Evolutionary conservation across 1,284 basidiomycete species (phyloP), one percentile per base, ranked within the genome.

Genomic region (Moesziomyces antarcticus): DNA sequence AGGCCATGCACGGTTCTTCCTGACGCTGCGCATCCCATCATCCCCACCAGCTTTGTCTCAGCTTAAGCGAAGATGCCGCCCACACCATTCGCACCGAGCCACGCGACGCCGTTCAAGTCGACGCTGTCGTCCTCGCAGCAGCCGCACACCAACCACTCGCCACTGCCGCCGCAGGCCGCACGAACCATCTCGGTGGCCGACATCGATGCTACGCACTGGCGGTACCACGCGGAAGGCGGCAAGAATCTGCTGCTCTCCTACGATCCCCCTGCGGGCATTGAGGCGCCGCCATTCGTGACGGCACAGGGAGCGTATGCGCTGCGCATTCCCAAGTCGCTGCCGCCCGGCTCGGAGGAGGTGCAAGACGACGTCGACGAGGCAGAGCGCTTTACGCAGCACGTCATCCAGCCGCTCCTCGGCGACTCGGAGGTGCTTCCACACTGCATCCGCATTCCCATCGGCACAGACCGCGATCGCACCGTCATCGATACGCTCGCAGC

Each of bases 71-170:
- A n/a, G n/a, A n/a, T n/a, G n/a, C 70, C 74, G 48, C 74, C 74
- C 1, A 76, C 46, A 2, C 56, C 56, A 1, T 76, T 76, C 25
- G 52, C 56, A 14, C 74, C 74, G 30, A 60, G 22, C n/a, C 74
- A 76, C 55, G 45, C 42, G 59, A 65, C 66, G 20, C 70, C 74
- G 6, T 76, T 76, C 70, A 73, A 76, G 37, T 73, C 70, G 21
- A 76, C 70, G 20, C 40, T 73, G 37, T 73, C 70, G 7, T 57
- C 70, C 3, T 57, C 74, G 22, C 56, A 61, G 50, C 70, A 73
- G 27, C 37, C 70, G 3, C 54, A 56, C 11, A n/a, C 41, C 6
- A 30, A 58, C 10, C 73, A 68, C 27, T 53, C 64, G 24, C 56
- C 63, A 1, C 66, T 59, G 14, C 30, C 50, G 24, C 27, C 27